Percentiles rank a stretch among this genome's conserved stretches.
phyloP scores from a whole-genome alignment of 148 eudicot species.

The Rhododendron simsii region DNA sequence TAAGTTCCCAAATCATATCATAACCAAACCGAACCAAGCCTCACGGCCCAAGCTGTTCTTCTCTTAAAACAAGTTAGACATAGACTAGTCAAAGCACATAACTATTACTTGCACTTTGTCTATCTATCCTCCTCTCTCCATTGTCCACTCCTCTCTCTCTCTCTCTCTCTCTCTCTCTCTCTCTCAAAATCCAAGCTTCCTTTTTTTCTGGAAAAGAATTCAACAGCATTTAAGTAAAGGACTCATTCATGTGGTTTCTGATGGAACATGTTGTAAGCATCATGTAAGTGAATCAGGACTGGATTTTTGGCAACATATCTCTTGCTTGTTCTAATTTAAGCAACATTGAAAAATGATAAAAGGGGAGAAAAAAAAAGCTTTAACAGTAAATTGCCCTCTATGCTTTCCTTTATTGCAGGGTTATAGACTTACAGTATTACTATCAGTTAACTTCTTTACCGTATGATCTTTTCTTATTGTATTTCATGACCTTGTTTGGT shows the following conservation, averaged over 20 bases:
- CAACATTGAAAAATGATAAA: not conserved
- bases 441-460: not conserved
- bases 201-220: not conserved
- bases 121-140: not conserved
- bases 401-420: not conserved
- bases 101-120: not conserved
- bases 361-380: not conserved
- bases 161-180: not conserved
- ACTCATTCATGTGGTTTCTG: not conserved
- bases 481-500: not conserved
- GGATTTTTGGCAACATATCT: not conserved
- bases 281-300: not conserved
- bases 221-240: not conserved
- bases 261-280: not conserved
- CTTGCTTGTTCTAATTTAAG: not conserved
- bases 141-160: no score
- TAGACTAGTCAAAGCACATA: not conserved
- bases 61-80: not conserved
- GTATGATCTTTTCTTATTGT: not conserved
- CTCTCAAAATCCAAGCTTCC: not conserved
- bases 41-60: not conserved
- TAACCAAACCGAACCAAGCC: not conserved
- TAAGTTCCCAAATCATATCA: not conserved
- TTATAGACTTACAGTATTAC: not conserved
- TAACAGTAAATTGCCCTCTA: not conserved